phyloP scores from a whole-genome alignment of 1,284 basidiomycete species.

The Heterobasidion irregulare region DNA sequence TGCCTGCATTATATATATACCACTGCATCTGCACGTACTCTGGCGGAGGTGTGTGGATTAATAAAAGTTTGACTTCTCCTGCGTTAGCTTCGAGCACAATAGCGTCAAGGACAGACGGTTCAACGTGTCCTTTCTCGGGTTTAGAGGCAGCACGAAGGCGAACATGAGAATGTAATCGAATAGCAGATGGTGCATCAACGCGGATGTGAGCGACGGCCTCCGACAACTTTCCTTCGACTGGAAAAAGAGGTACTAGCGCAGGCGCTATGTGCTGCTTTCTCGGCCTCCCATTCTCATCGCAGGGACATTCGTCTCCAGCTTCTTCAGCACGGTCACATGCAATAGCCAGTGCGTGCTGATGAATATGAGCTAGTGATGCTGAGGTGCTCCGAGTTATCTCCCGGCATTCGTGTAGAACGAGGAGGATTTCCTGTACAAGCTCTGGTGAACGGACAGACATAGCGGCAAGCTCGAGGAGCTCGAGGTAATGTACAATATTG shows the following conservation, averaged over 20 bases:
- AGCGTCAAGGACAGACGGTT: conserved; percentile 42
- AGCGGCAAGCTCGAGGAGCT: conserved; percentile 41
- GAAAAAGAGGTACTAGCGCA: conserved; percentile 26
- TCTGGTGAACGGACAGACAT: conserved; percentile 39
- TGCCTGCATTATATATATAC: conserved; percentile 55
- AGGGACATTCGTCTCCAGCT: conserved; percentile 55
- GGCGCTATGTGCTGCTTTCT: conserved; percentile 29
- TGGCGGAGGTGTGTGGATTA: conserved; percentile 49
- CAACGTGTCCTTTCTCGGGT: conserved; percentile 38
- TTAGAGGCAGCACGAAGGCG: conserved; percentile 49
- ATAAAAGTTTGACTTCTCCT: conserved; percentile 44
- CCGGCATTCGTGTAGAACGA: conserved; percentile 49
- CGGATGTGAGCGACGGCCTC: conserved; percentile 41
- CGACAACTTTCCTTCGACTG: conserved; percentile 23
- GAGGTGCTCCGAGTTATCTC: conserved; percentile 12
- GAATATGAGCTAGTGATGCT: conserved; percentile 31
- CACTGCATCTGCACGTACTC: conserved; percentile 51
- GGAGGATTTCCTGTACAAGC: conserved; percentile 47
- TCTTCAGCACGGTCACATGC: conserved; percentile 57
- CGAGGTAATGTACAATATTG: conserved; percentile 33
- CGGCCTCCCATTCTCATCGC: conserved; percentile 46
- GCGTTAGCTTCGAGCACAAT: conserved; percentile 38
- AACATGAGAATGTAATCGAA: conserved; percentile 55
- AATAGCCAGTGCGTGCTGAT: conserved; percentile 45
- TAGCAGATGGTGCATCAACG: conserved; percentile 37